Conservation (phyloP, 805 yeast species). For the Yamadazyma tumulicola region DNA sequence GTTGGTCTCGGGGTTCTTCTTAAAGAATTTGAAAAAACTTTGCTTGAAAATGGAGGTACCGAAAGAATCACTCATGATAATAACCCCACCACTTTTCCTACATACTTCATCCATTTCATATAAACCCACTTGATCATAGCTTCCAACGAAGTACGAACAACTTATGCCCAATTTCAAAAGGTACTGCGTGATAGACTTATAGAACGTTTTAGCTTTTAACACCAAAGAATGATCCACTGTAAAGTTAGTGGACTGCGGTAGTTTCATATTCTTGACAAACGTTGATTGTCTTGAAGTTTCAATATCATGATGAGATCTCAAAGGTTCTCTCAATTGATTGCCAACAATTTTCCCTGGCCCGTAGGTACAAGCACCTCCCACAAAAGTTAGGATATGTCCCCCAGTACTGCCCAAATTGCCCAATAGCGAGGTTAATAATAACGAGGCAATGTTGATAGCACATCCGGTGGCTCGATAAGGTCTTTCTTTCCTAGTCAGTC, state of each 20-base stretch:
- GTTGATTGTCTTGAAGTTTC: slow-evolving; percentile 87
- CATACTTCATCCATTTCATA: slow-evolving; percentile 87
- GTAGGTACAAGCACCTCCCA: slow-evolving; percentile 94
- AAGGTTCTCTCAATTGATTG: slow-evolving; percentile 87
- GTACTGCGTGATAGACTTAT: slow-evolving; percentile 68
- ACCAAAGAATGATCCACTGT: slow-evolving; percentile 13
- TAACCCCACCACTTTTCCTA: slow-evolving; percentile 84
- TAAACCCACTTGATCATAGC: slow-evolving; percentile 94
- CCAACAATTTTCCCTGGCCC: slow-evolving; percentile 95
- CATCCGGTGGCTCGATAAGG: slow-evolving; percentile 91
- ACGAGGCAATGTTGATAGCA: slow-evolving; percentile 81
- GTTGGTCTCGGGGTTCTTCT: slow-evolving; percentile 76
- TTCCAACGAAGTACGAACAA: slow-evolving; percentile 89
- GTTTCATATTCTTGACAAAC: slow-evolving; percentile 75
- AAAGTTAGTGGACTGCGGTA: slow-evolving; percentile 13
- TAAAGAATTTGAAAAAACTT: slow-evolving; percentile 81
- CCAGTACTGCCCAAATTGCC: slow-evolving; percentile 80
- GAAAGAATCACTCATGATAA: slow-evolving; percentile 87
- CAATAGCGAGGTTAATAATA: slow-evolving; percentile 76
- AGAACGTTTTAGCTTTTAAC: slow-evolving; percentile 38
- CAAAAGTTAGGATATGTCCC: slow-evolving; percentile 72
- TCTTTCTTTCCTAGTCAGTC: slow-evolving; percentile 47
- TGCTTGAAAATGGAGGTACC: slow-evolving; percentile 93
- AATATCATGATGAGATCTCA: slow-evolving; percentile 95
- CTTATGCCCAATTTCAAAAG: slow-evolving; percentile 73